Conservation (phyloP, 345 rosid genomes). For the Eucalyptus erythrocorys region DNA sequence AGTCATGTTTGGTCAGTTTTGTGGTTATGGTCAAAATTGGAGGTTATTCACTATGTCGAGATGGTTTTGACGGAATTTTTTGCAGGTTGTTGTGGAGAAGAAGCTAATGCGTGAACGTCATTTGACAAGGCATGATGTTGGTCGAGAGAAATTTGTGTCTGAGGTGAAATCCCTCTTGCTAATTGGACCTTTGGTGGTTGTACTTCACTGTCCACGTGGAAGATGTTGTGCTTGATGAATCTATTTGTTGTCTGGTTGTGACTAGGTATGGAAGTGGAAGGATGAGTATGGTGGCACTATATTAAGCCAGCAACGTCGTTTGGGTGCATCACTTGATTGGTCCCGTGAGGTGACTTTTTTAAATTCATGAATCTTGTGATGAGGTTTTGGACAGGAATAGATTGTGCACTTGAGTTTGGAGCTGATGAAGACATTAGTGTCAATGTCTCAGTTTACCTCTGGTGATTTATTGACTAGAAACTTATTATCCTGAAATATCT, state of each 20-base stretch:
- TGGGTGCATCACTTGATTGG: slow-evolving; percentile 99
- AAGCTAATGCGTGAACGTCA: slow-evolving; percentile 69
- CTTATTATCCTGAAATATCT: background rate
- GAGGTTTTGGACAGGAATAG: background rate
- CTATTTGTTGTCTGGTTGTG: background rate
- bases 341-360: slow-evolving; percentile 71
- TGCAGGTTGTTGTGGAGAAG: slow-evolving; percentile 94
- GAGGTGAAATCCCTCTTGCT: slow-evolving; percentile 40
- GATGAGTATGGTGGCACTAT: slow-evolving; percentile 69
- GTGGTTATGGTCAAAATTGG: background rate
- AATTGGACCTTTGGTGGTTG: background rate
- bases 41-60: background rate
- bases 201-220: background rate
- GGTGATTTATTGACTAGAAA: background rate
- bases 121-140: slow-evolving; percentile 82
- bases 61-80: background rate
- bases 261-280: slow-evolving; percentile 96
- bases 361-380: background rate
- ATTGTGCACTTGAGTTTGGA: background rate
- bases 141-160: slow-evolving; percentile 75
- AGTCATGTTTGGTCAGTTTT: background rate
- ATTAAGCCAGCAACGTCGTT: slow-evolving; percentile 48
- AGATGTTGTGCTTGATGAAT: background rate
- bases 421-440: background rate
- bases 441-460: background rate